Evolutionary conservation across 306 rosid species (phyloP), one percentile per base, ranked within the genome.

Genomic region (Echinosophora koreensis): DNA sequence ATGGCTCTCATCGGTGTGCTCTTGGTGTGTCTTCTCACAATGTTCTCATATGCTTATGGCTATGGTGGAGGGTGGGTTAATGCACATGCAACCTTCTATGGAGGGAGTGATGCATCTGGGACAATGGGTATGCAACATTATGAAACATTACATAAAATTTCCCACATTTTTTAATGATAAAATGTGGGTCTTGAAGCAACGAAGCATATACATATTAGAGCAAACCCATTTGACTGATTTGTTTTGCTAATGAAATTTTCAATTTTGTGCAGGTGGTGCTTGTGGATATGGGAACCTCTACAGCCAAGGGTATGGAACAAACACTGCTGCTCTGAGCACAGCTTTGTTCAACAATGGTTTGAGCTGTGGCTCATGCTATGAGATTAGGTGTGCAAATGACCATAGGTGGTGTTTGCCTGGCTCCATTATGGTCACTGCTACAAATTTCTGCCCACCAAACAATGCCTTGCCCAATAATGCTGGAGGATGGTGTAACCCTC

Each of bases 401-500:
- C 82, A 27, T 4, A 88, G 79, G 44, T 90, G 97, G 99, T 95
- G 99, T 64, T 62, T 92, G 11, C 96, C 99, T 6, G 97, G 97
- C 76, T 88, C 99, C 68, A 92, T 92, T 83, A 22, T 95, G 86
- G 96, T 95, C 82, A 95, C 99, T 4, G 99, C 99, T 62, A 95
- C 99, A 44, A 95, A 95, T 62, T 95, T 95, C 90, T 95, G 99
- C 41, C 99, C 99, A 1, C 97, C 99, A 73, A 95, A 95, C 89
- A 92, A 77, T 58, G 97, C 97, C 69, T 88, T 94, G 1, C 98
- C 98, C 3, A 92, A 90, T 81, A 92, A 90, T 65, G 84, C 80
- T 5, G 99, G 99, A 1, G 99, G 99, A 3, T 95, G 99, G 99
- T 95, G 99, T 64, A 95, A 95, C 87, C 97, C 99, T 85, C 99